phyloP scores from a whole-genome alignment of 2,329 filamentous ascomycete species.

The Colletotrichum lindemuthianum region DNA sequence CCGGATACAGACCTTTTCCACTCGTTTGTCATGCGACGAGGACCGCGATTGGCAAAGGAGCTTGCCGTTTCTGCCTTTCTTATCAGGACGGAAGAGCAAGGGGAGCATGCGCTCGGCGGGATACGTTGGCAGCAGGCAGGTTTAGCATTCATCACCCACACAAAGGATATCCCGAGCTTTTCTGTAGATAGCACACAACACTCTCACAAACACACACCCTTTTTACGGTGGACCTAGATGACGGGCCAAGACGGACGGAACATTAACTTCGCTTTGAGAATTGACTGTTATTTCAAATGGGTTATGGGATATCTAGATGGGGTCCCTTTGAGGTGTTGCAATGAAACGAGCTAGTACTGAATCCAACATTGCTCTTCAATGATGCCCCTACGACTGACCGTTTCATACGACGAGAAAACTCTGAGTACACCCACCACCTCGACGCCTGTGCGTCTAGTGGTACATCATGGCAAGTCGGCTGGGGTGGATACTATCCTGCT shows the following conservation, averaged over 20 bases:
- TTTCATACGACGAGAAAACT: neutral
- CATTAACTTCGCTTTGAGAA: slow-evolving; percentile 32
- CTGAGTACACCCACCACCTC: no score
- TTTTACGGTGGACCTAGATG: slow-evolving; percentile 30
- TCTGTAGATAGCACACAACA: slow-evolving; percentile 41
- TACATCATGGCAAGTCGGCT: slow-evolving; percentile 55
- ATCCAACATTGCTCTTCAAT: neutral
- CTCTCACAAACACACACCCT: slow-evolving; percentile 31
- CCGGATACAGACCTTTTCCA: slow-evolving; percentile 14
- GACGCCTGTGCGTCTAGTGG: slow-evolving; percentile 4
- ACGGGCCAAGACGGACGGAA: slow-evolving; percentile 22
- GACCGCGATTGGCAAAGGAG: neutral
- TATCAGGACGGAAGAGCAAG: neutral
- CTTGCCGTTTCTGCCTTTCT: slow-evolving; percentile 13
- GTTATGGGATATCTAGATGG: slow-evolving; percentile 17
- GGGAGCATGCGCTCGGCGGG: slow-evolving; percentile 3
- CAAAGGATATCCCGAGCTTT: slow-evolving; percentile 43
- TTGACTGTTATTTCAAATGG: slow-evolving; percentile 32
- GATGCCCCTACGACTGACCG: neutral
- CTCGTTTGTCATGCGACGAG: neutral
- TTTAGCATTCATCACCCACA: slow-evolving; percentile 35
- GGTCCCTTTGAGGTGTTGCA: slow-evolving; percentile 12
- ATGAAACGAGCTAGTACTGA: neutral
- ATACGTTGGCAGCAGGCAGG: slow-evolving; percentile 32
- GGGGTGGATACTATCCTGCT: slow-evolving; percentile 58